Base-by-base conservation (phyloP, 345 rosid genomes). In the Populus davidiana region DNA sequence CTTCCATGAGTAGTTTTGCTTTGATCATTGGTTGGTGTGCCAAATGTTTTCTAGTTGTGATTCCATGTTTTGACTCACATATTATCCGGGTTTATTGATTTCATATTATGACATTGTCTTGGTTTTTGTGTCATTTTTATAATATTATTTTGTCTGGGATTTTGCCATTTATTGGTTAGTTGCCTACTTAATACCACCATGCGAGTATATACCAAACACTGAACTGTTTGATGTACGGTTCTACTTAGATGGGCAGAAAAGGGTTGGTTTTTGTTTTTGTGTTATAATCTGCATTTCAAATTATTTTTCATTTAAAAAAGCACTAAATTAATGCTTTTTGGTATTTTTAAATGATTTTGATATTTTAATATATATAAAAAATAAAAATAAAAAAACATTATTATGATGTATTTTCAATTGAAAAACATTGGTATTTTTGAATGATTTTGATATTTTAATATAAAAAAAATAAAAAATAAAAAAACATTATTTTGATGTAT, bases 1-100 rank as follows among this genome's bases (percentile, higher is more conserved):
- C 8, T 69, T 17, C 27, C 33, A 10, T 8, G 71, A 13, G 36
- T 33, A 12, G 54, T 36, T 21, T 14, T 21, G 70, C 13, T 70
- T n/a, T 27, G 59, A 70, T 69, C 27, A 64, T 52, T 66, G 63
- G 72, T 33, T 70, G 20, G 41, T 17, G 59, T 27, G 71, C 74
- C 66, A 29, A 18, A 52, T 35, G 47, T 16, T 49, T 71, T 71
- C 70, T 70, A 33, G 33, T 18, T 10, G 33, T 14, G 64, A 56
- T 35, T 41, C 17, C 12, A 21, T 54, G 35, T 41, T 50, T 38
- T 64, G 27, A 65, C 38, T 52, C 52, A 35, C 11, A 18, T 13
- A 1, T 38, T 65, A 21, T 38, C 66, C 43, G 50, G 49, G 41
- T 31, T 67, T 39, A 13, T 54, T 29, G 25, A 52, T 78, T 78